Evolutionary conservation across 2,329 filamentous ascomycete species (phyloP).

Genomic region (Ilyonectria sp.): DNA sequence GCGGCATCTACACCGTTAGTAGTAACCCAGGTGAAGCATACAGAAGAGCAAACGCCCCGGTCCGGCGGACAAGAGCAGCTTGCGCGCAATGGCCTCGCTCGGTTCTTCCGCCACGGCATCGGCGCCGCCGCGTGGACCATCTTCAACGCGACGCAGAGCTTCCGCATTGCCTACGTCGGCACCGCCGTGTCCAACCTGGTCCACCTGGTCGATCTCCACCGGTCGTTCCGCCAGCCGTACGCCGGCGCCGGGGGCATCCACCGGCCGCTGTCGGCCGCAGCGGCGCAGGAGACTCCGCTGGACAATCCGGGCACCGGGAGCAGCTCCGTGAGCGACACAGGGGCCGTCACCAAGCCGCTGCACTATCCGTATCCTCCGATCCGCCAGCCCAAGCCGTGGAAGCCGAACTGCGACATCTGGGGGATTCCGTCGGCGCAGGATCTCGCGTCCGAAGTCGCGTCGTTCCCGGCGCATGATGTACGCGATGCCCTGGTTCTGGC

Average conservation of each 20-base stretch:
- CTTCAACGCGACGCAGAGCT: conserved; percentile 43
- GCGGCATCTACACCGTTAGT: conserved; percentile 6
- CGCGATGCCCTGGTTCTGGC: conserved; percentile 42
- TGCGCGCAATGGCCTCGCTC: conserved; percentile 41
- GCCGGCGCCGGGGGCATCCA: conserved; percentile 27
- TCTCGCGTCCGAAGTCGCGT: conserved; percentile 40
- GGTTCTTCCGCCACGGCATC: conserved; percentile 46
- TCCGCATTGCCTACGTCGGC: conserved; percentile 47
- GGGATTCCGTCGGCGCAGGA: conserved; percentile 41
- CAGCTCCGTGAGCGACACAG: conserved; percentile 32
- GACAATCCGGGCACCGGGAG: conserved; percentile 30
- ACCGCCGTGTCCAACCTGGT: conserved; percentile 46
- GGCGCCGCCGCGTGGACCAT: conserved; percentile 45
- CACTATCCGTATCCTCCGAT: conserved; percentile 48
- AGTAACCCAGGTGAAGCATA: conserved; percentile 14
- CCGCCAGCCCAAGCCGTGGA: conserved; percentile 43
- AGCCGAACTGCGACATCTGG: conserved; percentile 39
- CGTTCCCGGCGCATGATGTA: conserved; percentile 45
- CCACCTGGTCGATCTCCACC: conserved; percentile 42
- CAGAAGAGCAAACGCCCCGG: conserved; percentile 16
- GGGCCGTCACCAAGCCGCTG: conserved; percentile 23
- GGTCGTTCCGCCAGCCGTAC: conserved; percentile 44
- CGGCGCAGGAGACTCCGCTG: conserved; percentile 36
- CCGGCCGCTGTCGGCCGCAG: conserved; percentile 29
- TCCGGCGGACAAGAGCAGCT: conserved; percentile 42